Evolutionary conservation across 2,329 filamentous ascomycete genomes (phyloP).

Genomic region (Pyricularia grisea): DNA sequence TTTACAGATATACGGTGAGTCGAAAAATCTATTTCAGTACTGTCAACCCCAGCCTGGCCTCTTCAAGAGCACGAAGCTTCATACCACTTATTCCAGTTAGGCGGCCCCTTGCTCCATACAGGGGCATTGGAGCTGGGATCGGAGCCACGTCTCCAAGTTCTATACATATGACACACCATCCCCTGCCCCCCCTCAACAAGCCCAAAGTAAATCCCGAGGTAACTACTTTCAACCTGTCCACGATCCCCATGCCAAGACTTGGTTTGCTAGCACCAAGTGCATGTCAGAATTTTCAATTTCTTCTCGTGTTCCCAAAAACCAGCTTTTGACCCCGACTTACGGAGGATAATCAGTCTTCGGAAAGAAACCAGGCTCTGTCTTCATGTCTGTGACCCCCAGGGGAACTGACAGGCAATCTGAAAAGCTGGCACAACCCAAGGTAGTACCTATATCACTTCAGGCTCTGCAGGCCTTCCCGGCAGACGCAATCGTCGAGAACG

Average conservation of each 20-base stretch:
- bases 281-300: neutral
- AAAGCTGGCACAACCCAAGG: conserved; percentile 13
- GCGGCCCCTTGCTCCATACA: neutral
- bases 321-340: neutral
- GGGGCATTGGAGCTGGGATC: neutral
- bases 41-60: neutral
- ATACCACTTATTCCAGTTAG: neutral
- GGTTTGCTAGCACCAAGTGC: neutral
- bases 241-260: neutral
- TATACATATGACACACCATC: neutral
- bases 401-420: conserved; percentile 2
- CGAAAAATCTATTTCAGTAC: neutral
- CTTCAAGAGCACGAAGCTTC: neutral
- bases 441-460: conserved; percentile 22
- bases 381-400: neutral
- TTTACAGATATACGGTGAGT: conserved; percentile 51
- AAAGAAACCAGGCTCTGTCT: neutral
- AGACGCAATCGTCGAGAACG: neutral
- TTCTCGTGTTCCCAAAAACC: neutral
- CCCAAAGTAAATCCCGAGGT: neutral
- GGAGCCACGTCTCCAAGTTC: neutral
- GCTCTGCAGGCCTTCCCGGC: conserved; percentile 1
- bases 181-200: neutral
- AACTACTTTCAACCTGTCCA: neutral
- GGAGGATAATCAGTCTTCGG: neutral